Evolutionary conservation across 2,329 filamentous ascomycete species (phyloP).

Genomic region (Aspergillus aculeatus): DNA sequence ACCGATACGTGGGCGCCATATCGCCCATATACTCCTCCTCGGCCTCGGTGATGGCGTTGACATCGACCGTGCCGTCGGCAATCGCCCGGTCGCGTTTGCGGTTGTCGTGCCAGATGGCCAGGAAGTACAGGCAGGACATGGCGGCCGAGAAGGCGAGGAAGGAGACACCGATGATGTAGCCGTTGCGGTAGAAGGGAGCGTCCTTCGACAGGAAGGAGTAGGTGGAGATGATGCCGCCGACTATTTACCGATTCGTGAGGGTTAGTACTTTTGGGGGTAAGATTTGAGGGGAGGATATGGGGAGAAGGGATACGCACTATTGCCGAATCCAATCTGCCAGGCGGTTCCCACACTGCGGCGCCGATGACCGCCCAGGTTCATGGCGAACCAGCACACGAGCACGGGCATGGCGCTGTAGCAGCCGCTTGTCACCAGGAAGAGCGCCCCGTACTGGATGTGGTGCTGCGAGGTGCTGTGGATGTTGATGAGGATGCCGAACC

Average conservation of each 20-base stretch:
- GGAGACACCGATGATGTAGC: slow-evolving; percentile 18
- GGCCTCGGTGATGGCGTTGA: neutral
- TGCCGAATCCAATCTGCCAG: slow-evolving; percentile 73
- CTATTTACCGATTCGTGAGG: neutral
- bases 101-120: slow-evolving; percentile 13
- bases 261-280: neutral
- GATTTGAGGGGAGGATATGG: neutral
- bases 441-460: slow-evolving; percentile 68
- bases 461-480: slow-evolving; percentile 63
- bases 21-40: slow-evolving; percentile 14
- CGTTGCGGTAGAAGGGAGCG: slow-evolving; percentile 17
- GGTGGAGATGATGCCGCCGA: slow-evolving; percentile 19
- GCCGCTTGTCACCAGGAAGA: slow-evolving; percentile 79
- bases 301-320: slow-evolving; percentile 1
- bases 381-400: slow-evolving; percentile 77
- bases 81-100: slow-evolving; percentile 9
- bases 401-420: slow-evolving; percentile 84
- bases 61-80: neutral
- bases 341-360: slow-evolving; percentile 68
- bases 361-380: slow-evolving; percentile 73
- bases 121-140: slow-evolving; percentile 9
- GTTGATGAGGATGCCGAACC: slow-evolving; percentile 71
- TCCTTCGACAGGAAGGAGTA: slow-evolving; percentile 19
- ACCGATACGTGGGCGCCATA: slow-evolving; percentile 17
- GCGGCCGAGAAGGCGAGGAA: slow-evolving; percentile 15